These are phyloP conservation scores for Pyrus bretschneideri DNA, from an alignment of 306 rosid genomes.

Conservation along the genomic window DNA sequence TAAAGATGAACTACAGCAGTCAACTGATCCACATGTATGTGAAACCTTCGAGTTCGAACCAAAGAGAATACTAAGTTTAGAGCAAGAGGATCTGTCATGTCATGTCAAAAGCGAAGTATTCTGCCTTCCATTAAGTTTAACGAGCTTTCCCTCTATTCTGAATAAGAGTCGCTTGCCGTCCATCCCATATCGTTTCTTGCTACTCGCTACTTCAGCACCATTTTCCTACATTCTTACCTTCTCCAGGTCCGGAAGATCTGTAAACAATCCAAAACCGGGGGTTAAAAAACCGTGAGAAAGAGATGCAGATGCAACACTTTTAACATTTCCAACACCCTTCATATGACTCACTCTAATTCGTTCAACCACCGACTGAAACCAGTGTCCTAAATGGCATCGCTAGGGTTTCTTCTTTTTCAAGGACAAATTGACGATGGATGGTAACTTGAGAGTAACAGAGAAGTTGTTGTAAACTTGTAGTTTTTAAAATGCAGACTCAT, in stretches of 20 bases:
- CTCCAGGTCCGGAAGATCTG: slow-evolving; percentile 95
- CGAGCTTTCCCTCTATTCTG: not conserved
- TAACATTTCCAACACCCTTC: not conserved
- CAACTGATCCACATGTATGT: no score
- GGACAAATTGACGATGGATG: not conserved
- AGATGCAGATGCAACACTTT: not conserved
- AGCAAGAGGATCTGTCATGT: not conserved
- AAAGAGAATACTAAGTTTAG: not conserved
- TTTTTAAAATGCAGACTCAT: not conserved
- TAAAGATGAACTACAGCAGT: no score
- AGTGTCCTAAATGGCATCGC: not conserved
- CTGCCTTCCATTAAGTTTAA: not conserved
- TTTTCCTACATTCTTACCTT: slow-evolving; percentile 60
- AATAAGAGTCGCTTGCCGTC: not conserved
- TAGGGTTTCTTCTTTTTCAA: not conserved
- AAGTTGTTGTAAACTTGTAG: not conserved
- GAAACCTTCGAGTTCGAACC: not conserved
- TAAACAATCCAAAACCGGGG: slow-evolving; percentile 6
- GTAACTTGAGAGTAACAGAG: not conserved
- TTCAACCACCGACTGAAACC: not conserved
- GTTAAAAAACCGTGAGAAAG: not conserved
- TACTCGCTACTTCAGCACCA: not conserved
- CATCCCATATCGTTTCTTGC: not conserved
- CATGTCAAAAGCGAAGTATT: not conserved
- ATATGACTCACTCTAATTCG: not conserved